Conservation (phyloP, 192 early-diverging fungal species). For the Chytriomyces hyalinus region DNA sequence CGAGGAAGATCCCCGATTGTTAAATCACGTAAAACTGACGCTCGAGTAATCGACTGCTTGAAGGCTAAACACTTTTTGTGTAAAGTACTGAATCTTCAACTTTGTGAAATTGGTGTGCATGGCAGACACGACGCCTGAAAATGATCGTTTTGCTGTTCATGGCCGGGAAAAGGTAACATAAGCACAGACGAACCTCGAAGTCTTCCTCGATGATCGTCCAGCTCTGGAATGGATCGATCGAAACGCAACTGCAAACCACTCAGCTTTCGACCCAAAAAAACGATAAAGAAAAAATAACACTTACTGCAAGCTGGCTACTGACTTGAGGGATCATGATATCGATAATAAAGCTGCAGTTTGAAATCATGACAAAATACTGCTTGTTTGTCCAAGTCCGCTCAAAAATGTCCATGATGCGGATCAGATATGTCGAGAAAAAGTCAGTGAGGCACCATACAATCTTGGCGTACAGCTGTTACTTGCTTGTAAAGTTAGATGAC, state of each 20-base stretch:
- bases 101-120: constrained; percentile 31
- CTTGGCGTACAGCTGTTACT: constrained; percentile 67
- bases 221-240: constrained; percentile 79
- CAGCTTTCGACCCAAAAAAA: neutral
- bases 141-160: neutral
- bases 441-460: constrained; percentile 68
- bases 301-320: constrained; percentile 61
- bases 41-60: constrained; percentile 53
- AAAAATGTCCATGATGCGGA: constrained; percentile 58
- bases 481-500: constrained; percentile 10
- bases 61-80: constrained; percentile 49
- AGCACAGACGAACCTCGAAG: constrained; percentile 23
- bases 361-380: constrained; percentile 37
- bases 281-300: constrained; percentile 5
- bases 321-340: constrained; percentile 66
- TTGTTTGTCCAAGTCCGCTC: constrained; percentile 49
- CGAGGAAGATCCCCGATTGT: neutral
- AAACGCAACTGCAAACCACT: constrained; percentile 60
- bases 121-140: constrained; percentile 15
- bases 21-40: constrained; percentile 20
- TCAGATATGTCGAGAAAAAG: constrained; percentile 70
- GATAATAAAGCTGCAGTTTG: constrained; percentile 60
- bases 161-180: neutral
- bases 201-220: constrained; percentile 55
- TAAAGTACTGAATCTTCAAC: constrained; percentile 22